A percentile compares a stretch with the other conserved stretches of the same genome.
These are phyloP conservation scores for Glaciozyma martinii DNA, from an alignment of 768 basidiomycete genomes.

Conservation along the genomic window DNA sequence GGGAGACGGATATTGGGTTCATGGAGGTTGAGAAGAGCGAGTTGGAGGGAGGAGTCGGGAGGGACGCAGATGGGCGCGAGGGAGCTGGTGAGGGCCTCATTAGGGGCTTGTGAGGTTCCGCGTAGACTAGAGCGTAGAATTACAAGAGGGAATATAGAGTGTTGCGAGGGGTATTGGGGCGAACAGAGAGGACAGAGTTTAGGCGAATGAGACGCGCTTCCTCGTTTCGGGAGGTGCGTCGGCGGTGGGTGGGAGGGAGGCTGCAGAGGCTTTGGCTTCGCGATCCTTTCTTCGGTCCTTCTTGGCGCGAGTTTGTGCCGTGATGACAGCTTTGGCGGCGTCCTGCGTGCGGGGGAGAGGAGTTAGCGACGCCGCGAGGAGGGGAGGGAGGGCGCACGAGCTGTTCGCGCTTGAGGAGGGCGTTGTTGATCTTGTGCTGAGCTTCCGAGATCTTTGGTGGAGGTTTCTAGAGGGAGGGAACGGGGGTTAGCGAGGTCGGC, in stretches of 20 bases:
- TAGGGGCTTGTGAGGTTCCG: conserved; percentile 17
- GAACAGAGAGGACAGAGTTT: not conserved
- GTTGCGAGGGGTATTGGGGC: too few relatives aligned
- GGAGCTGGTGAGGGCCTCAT: conserved; percentile 8
- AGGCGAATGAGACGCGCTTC: conserved; percentile 1
- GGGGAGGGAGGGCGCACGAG: not conserved
- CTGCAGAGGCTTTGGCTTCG: not conserved
- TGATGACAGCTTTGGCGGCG: not conserved
- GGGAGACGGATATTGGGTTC: conserved; percentile 20
- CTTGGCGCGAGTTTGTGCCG: not conserved
- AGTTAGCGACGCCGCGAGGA: not conserved
- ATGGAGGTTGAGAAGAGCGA: conserved; percentile 5
- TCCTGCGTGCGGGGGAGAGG: not conserved
- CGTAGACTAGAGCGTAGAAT: too few relatives aligned
- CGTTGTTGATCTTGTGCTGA: not conserved
- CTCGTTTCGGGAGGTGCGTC: not conserved
- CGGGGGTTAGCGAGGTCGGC: not conserved
- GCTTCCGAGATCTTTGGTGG: not conserved
- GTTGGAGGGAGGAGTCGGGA: not conserved
- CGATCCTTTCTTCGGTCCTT: not conserved
- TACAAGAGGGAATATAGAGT: too few relatives aligned
- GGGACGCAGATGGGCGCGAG: not conserved
- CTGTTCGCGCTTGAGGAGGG: not conserved
- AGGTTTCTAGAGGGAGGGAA: not conserved
- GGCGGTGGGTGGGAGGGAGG: not conserved